phyloP scores from a whole-genome alignment of 768 basidiomycete species.

The Fomitopsis serialis region DNA sequence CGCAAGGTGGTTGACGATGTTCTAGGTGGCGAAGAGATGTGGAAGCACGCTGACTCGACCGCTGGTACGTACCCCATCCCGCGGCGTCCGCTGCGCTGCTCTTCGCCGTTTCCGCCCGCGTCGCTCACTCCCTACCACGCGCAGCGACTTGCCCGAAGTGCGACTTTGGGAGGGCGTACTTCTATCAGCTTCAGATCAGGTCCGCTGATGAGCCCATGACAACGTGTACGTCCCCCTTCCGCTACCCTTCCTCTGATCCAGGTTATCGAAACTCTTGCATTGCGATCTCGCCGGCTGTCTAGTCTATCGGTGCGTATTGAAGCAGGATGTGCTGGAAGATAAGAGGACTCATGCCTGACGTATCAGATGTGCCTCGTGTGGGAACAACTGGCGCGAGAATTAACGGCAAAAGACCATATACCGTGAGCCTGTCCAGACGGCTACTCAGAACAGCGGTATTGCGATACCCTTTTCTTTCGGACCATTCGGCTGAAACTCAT shows the following conservation, averaged over 20 bases:
- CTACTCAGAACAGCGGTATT: neutral
- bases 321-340: neutral
- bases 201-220: slow-evolving; percentile 94
- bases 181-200: slow-evolving; percentile 93
- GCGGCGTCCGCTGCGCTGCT: neutral
- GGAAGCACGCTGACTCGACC: slow-evolving; percentile 90
- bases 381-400: slow-evolving; percentile 69
- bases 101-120: neutral
- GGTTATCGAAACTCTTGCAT: neutral
- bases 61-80: slow-evolving; percentile 42
- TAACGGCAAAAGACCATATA: slow-evolving; percentile 13
- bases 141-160: slow-evolving; percentile 68
- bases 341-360: slow-evolving; percentile 1
- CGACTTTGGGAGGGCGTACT: slow-evolving; percentile 82
- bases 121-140: neutral
- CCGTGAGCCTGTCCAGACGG: neutral
- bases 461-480: neutral
- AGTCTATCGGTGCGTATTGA: slow-evolving; percentile 56
- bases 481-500: too few species aligned
- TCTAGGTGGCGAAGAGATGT: slow-evolving; percentile 87
- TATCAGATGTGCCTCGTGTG: slow-evolving; percentile 54
- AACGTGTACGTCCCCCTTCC: slow-evolving; percentile 29
- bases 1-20: slow-evolving; percentile 96
- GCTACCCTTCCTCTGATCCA: neutral
- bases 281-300: slow-evolving; percentile 2